Conservation (phyloP, 495 filamentous ascomycete genomes). For the Aspergillus leporis region DNA sequence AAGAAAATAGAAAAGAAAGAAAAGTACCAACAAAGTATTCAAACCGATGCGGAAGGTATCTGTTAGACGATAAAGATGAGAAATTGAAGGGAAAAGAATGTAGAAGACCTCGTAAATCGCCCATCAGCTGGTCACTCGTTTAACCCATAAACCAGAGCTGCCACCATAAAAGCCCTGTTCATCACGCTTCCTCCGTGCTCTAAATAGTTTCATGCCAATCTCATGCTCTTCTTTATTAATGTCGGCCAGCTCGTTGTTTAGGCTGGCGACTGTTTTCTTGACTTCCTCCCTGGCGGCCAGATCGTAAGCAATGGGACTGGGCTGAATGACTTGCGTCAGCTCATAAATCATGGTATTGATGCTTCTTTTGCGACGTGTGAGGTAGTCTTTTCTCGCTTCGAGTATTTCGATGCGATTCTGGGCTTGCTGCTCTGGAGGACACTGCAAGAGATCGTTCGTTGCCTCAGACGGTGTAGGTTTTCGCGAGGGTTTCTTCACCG, state of each 20-base stretch:
- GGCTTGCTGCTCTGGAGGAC: constrained; percentile 57
- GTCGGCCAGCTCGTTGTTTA: constrained; percentile 76
- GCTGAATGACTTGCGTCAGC: constrained; percentile 63
- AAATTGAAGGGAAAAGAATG: constrained; percentile 8
- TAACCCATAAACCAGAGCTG: constrained; percentile 78
- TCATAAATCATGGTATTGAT: constrained; percentile 70
- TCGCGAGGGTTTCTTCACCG: constrained; percentile 43
- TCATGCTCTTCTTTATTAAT: constrained; percentile 83
- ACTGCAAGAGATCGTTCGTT: constrained; percentile 49
- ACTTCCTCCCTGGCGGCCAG: constrained; percentile 61
- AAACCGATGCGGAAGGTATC: neutral
- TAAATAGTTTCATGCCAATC: constrained; percentile 75
- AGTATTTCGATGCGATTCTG: constrained; percentile 65
- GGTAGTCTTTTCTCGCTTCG: constrained; percentile 63
- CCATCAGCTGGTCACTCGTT: constrained; percentile 59
- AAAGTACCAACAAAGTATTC: neutral
- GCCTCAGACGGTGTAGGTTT: constrained; percentile 58
- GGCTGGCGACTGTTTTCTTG: constrained; percentile 67
- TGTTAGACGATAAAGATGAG: neutral
- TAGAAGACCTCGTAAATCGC: neutral
- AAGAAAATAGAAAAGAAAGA: constrained; percentile 7
- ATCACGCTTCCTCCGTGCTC: constrained; percentile 77
- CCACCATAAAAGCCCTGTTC: constrained; percentile 69
- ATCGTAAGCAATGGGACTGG: constrained; percentile 58
- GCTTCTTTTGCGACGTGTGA: constrained; percentile 67